A percentile compares a stretch with the other conserved stretches of the same genome.
These are phyloP conservation scores for Excoecaria cochinchinensis DNA, from an alignment of 345 rosid species.

Conservation along the genomic window DNA sequence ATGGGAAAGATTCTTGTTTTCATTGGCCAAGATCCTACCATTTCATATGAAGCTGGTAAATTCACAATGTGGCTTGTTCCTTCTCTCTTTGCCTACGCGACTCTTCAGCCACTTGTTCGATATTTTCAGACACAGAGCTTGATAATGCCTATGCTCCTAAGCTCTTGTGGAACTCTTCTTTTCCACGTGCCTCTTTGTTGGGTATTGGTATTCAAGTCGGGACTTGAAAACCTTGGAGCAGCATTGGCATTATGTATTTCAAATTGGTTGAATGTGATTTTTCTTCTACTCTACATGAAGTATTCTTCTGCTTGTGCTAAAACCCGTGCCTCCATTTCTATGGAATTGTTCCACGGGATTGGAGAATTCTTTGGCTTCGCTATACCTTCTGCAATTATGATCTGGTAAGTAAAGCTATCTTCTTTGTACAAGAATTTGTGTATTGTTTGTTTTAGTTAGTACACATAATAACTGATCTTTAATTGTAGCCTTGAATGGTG, in stretches of 20 bases:
- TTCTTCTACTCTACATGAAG: conserved; percentile 48
- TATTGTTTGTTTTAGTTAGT: not conserved
- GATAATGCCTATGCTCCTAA: conserved; percentile 53
- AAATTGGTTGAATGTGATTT: conserved; percentile 49
- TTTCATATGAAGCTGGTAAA: conserved; percentile 55
- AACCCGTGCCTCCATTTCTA: conserved; percentile 40
- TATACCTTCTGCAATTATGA: conserved; percentile 65
- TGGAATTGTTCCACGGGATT: conserved; percentile 47
- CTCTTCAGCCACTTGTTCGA: conserved; percentile 54
- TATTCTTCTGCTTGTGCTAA: conserved; percentile 48
- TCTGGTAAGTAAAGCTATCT: conserved; percentile 43
- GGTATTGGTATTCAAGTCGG: conserved; percentile 53
- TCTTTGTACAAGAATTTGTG: not conserved
- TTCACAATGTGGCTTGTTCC: conserved; percentile 58
- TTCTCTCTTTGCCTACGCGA: conserved; percentile 55
- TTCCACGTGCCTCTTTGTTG: conserved; percentile 55
- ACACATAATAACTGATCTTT: not conserved
- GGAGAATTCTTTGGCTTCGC: conserved; percentile 64
- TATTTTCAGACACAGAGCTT: conserved; percentile 59
- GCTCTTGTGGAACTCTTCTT: conserved; percentile 42
- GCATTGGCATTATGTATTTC: conserved; percentile 50
- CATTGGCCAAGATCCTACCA: conserved; percentile 59
- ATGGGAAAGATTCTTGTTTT: conserved; percentile 50
- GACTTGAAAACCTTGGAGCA: conserved; percentile 46
- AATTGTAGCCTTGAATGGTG: conserved; percentile 87